Evolutionary conservation across 768 basidiomycete species (phyloP), one percentile per base, ranked within the genome.

Genomic region (Podaxis sp.): DNA sequence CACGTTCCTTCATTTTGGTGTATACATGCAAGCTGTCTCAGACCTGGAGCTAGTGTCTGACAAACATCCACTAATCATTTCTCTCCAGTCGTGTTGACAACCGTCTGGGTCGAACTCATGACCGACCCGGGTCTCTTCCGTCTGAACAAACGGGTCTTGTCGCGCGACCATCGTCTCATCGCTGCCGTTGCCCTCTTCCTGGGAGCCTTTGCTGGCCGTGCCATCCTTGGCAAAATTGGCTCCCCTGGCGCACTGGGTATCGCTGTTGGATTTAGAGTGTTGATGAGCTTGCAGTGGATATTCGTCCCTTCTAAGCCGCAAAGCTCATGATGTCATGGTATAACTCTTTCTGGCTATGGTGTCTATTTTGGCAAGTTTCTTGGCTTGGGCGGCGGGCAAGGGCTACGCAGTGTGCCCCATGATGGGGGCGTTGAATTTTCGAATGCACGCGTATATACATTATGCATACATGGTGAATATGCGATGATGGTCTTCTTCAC

Each of bases 101-200:
- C 90, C 16, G 82, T 93, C 59, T 95, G 91, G 91, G 91, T 92
- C 65, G 93, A 95, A 66, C 82, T 95, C 51, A 81, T 90, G 80
- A 86, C 87, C 53, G 91, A 93, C 70, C 92, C 92, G 0, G 73
- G 82, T 50, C 82, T 95, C 21, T 89, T 94, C 78, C 67, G 78
- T 25, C 59, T 82, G 50, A 78, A 79, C 42, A 75, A 80, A 53
- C 73, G 73, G 54, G 79, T 89, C 62, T 70, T 69, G 7, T 77
- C 86, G 0, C 85, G 91, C 50, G 91, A 94, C 70, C 85, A 90
- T 73, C 86, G 87, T 68, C 68, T 85, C 48, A 76, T 90, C 66
- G 91, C 85, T 2, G 85, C 89, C 57, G 28, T 73, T 37, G 70
- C 82, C n/a, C 80, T 94, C 55, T 91, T 95, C 72, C 16, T 89